Base-by-base conservation (phyloP, 257 asterid species). In the Vinca minor region DNA sequence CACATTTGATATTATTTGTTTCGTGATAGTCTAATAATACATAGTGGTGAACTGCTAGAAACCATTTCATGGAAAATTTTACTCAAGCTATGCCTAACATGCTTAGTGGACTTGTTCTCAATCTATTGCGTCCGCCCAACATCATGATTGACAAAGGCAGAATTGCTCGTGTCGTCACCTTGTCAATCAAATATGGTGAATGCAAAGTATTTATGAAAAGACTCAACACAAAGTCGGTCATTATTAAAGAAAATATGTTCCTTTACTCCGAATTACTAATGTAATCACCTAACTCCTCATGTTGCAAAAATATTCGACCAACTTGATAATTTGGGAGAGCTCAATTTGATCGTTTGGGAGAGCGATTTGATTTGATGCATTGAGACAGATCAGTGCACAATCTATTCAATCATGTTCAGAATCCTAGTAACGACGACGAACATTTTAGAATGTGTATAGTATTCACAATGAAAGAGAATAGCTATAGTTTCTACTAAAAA, bases 51-150 rank as follows among this genome's bases (percentile, higher is more conserved):
- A 11, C 39, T 28, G 14, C 36, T 5, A 29, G 1, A 55, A 42
- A 53, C 25, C n/a, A 28, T 35, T 11, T 26, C n/a, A n/a, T 17
- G n/a, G 26, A 11, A 9, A 12, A 28, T 26, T 52, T 52, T 12
- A 5, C 8, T 26, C 20, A 52, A 34, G 62, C 52, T 50, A 38
- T 54, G n/a, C 63, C 32, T 65, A 50, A 32, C 60, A 23, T 49
- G 26, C 36, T 66, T 14, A 39, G 18, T 29, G 23, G 21, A 26
- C 2, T 18, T 41, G 34, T 25, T 38, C 12, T 21, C 26, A 44
- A 20, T 29, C 11, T 29, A 17, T n/a, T 20, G 18, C 3, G 3
- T 10, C 28, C 29, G 26, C 11, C 59, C 7, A 52, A 35, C 17
- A 28, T 29, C 31, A 66, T 7, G 49, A 25, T 18, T 25, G 53